Base-by-base conservation (phyloP, 164 flowering plant species). In the Paratinospora sagittata region DNA sequence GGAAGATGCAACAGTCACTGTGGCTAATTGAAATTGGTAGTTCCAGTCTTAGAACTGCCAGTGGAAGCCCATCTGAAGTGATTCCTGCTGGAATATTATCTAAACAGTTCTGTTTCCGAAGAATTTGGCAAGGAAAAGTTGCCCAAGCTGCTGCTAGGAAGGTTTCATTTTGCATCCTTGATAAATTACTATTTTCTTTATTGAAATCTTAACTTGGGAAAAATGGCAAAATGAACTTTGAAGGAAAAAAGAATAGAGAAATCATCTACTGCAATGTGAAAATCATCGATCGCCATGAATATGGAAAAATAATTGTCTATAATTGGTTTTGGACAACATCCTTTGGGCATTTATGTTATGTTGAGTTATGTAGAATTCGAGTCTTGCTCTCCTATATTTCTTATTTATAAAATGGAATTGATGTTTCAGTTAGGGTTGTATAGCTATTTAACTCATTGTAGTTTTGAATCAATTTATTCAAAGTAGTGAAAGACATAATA, bases 91-190 rank as follows among this genome's bases (percentile, higher is more conserved):
- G 77, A n/a, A 81, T 82, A 24, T 65, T 77, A 43, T 72, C 82
- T 37, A 86, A 85, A 69, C 84, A 81, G 45, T 84, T 81, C 74
- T 88, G 82, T 12, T 86, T 95, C 72, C 88, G 87, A 64, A 86
- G 92, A 79, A 91, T 92, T 76, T 95, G 99, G 99, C 98, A 92
- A 73, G 94, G 87, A 61, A 90, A 90, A 78, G 93, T 88, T 81
- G 84, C 91, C 63, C 88, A 78, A 49, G 77, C 84, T 68, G 88
- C 97, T 77, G 97, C 98, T 80, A 83, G 84, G 80, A 88, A 95
- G 98, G 98, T 95, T 78, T 68, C 62, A 23, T 14, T 78, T 67
- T 61, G 3, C 72, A 61, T 70, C 14, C 13, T 74, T 66, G 34
- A 13, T 23, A 3, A 43, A 41, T 67, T 68, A 49, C 16, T 68